Conservation (phyloP, 164 flowering plant species). For the Vitis cinerea region DNA sequence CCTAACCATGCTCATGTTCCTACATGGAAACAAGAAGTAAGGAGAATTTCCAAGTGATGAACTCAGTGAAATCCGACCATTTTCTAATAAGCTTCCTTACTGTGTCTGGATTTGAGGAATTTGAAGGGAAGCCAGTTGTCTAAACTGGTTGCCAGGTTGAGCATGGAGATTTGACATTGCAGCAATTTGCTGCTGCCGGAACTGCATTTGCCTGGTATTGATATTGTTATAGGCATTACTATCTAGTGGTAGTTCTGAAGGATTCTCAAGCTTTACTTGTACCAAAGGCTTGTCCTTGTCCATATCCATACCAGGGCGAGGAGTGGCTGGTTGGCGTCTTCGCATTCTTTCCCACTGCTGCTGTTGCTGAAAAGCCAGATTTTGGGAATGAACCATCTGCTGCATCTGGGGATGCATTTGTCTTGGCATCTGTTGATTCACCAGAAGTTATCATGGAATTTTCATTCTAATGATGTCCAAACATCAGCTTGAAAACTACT, state of each 20-base stretch:
- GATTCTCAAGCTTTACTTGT: slow-evolving; percentile 80
- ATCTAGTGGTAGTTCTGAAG: slow-evolving; percentile 65
- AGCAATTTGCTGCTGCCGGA: slow-evolving; percentile 69
- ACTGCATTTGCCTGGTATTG: slow-evolving; percentile 52
- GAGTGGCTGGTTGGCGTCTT: slow-evolving; percentile 49
- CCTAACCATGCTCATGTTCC: slow-evolving; percentile 61
- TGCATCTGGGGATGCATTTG: slow-evolving; percentile 81
- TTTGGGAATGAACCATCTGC: slow-evolving; percentile 58
- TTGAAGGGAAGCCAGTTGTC: slow-evolving; percentile 66
- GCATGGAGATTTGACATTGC: slow-evolving; percentile 55
- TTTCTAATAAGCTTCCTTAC: slow-evolving; percentile 42
- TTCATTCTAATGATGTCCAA: background rate
- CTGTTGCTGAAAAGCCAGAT: slow-evolving; percentile 64
- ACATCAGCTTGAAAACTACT: background rate
- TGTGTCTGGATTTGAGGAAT: slow-evolving; percentile 65
- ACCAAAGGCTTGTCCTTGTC: slow-evolving; percentile 68
- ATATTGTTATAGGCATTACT: slow-evolving; percentile 37
- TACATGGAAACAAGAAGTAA: slow-evolving; percentile 29
- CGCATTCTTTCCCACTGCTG: slow-evolving; percentile 62
- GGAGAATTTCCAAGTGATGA: background rate
- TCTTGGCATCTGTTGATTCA: slow-evolving; percentile 50
- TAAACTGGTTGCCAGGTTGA: slow-evolving; percentile 57
- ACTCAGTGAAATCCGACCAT: background rate
- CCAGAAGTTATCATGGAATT: background rate
- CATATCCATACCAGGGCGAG: slow-evolving; percentile 52